Evolutionary conservation across 352 stramenopile genomes (phyloP).

Genomic region (Phytophthora agathidicida): DNA sequence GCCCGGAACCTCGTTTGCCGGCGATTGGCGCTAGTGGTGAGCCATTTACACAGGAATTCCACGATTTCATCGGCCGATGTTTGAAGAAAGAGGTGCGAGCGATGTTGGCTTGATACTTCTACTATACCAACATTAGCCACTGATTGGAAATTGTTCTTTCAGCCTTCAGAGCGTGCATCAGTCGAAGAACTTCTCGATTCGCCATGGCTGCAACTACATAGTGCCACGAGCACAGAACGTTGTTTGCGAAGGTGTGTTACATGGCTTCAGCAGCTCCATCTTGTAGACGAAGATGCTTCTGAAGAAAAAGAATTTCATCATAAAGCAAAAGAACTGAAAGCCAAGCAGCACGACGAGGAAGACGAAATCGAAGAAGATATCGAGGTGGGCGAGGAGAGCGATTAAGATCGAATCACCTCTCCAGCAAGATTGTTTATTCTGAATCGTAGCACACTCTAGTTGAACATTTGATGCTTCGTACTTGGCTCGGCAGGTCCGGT

Average conservation of each 20-base stretch:
- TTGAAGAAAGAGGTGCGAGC: constrained; percentile 68
- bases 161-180: constrained; percentile 64
- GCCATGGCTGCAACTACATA: constrained; percentile 59
- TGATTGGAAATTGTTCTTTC: not conserved
- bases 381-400: constrained; percentile 19
- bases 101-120: not conserved
- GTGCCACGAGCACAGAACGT: constrained; percentile 41
- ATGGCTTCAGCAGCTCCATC: constrained; percentile 39
- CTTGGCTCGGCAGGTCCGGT: not conserved
- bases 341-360: constrained; percentile 41
- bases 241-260: constrained; percentile 37
- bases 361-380: constrained; percentile 66
- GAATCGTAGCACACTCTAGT: constrained; percentile 7
- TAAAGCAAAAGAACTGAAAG: constrained; percentile 13
- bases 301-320: constrained; percentile 10
- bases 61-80: constrained; percentile 61
- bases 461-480: not conserved
- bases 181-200: constrained; percentile 61
- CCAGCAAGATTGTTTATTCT: not conserved
- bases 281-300: constrained; percentile 7
- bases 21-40: constrained; percentile 23
- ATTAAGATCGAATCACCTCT: constrained; percentile 6
- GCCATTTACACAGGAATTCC: constrained; percentile 59
- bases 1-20: constrained; percentile 51
- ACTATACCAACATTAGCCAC: not conserved